phyloP scores from a whole-genome alignment of 2,329 filamentous ascomycete species.

The Penicillium sp. region DNA sequence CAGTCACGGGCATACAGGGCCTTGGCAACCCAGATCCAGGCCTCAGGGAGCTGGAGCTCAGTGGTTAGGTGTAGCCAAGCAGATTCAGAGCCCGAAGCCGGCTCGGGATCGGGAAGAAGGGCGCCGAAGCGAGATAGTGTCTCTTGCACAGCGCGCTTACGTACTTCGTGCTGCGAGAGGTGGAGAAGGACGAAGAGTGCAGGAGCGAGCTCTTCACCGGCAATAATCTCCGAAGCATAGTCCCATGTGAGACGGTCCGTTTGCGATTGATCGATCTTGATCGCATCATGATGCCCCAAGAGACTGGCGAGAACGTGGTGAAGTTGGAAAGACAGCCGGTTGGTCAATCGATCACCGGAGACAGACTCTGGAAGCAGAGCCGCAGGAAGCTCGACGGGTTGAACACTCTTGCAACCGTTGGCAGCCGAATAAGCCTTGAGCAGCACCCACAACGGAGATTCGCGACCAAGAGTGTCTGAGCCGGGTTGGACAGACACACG shows the following conservation, averaged over 20 bases:
- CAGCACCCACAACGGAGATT: constrained; percentile 83
- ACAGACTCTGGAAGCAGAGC: constrained; percentile 71
- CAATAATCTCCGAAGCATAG: constrained; percentile 50
- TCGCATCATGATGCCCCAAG: constrained; percentile 45
- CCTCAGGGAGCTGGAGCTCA: constrained; percentile 63
- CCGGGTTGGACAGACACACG: constrained; percentile 58
- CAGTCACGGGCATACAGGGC: constrained; percentile 73
- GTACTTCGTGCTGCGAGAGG: constrained; percentile 58
- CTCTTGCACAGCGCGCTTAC: constrained; percentile 64
- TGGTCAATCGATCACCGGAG: constrained; percentile 67
- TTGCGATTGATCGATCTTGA: constrained; percentile 53
- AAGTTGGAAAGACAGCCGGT: constrained; percentile 79
- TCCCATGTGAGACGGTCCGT: constrained; percentile 62
- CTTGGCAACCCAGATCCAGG: constrained; percentile 84
- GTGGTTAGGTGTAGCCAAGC: constrained; percentile 57
- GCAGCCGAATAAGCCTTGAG: constrained; percentile 67
- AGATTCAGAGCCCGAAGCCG: constrained; percentile 39
- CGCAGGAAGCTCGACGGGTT: constrained; percentile 54
- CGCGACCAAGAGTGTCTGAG: constrained; percentile 48
- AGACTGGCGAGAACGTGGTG: constrained; percentile 57
- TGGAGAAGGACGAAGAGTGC: constrained; percentile 74
- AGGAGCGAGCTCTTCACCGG: constrained; percentile 61
- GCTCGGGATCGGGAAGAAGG: constrained; percentile 55
- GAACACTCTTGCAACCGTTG: constrained; percentile 29
- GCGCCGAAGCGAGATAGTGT: constrained; percentile 68